Percentiles rank a stretch among this genome's conserved stretches.
phyloP scores from a whole-genome alignment of 225 moss, liverwort and hornwort species.

The Rhytidiadelphus loreus region DNA sequence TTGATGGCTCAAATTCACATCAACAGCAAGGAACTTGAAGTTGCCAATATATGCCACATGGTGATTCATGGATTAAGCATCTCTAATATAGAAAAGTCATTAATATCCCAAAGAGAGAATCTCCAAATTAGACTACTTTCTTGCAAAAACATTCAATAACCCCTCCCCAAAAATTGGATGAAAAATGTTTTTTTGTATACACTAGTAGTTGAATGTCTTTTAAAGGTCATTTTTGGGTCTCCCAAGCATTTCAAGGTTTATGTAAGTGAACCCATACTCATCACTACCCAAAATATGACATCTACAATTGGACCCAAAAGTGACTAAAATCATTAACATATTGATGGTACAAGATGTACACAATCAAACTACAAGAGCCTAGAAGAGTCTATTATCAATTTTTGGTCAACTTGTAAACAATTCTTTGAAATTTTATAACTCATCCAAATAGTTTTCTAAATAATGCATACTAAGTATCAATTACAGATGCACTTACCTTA shows the following conservation, averaged over 20 bases:
- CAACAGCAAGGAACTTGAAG: not conserved
- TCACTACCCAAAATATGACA: fast-evolving
- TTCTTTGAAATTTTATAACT: not conserved
- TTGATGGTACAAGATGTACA: not conserved
- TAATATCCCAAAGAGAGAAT: no score
- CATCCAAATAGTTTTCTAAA: not conserved
- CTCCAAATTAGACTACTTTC: not conserved
- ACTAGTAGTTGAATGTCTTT: not conserved
- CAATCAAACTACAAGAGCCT: fast-evolving
- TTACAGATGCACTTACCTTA: not conserved
- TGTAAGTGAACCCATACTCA: not conserved
- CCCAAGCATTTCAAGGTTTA: not conserved
- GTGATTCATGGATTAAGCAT: not conserved
- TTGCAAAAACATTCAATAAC: not conserved
- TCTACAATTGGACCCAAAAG: not conserved
- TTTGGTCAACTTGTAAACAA: not conserved
- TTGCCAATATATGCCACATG: no score
- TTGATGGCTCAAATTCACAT: not conserved
- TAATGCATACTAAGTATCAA: not conserved
- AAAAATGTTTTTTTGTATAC: not conserved
- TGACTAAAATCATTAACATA: not conserved
- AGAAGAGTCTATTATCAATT: not conserved
- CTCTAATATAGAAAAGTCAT: not conserved
- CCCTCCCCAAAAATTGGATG: not conserved
- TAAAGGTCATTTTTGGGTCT: fast-evolving